Evolutionary conservation across 495 filamentous ascomycete species (phyloP).

Genomic region (Aspergillus taichungensis): DNA sequence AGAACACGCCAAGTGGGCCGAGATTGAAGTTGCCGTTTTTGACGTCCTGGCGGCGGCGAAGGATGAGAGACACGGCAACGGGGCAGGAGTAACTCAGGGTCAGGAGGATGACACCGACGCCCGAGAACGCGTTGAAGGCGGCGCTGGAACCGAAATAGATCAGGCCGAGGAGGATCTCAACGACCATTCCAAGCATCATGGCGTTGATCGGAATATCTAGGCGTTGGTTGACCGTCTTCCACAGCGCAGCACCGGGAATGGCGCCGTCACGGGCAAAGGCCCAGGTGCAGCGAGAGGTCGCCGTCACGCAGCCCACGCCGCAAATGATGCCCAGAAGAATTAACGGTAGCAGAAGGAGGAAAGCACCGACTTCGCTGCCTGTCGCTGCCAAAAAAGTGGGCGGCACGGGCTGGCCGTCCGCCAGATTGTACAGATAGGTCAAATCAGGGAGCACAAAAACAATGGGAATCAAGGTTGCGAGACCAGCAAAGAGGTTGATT

Average conservation of each 20-base stretch:
- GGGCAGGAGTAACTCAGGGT: conserved; percentile 46
- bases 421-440: conserved; percentile 44
- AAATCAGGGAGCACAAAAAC: conserved; percentile 50
- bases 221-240: conserved; percentile 37
- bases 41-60: conserved; percentile 32
- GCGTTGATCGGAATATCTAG: conserved; percentile 41
- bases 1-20: conserved; percentile 43
- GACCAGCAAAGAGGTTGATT: conserved; percentile 51
- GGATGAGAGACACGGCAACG: conserved; percentile 40
- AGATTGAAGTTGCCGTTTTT: conserved; percentile 43
- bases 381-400: conserved; percentile 10
- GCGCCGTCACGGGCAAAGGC: conserved; percentile 52
- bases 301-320: conserved; percentile 55
- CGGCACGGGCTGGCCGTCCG: conserved; percentile 34
- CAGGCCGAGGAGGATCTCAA: conserved; percentile 44
- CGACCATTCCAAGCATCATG: conserved; percentile 37
- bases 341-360: conserved; percentile 56
- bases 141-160: conserved; percentile 47
- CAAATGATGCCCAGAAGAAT: conserved; percentile 59
- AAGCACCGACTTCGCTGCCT: conserved; percentile 38
- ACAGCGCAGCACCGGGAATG: conserved; percentile 50
- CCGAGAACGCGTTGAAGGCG: conserved; percentile 51
- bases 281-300: conserved; percentile 56
- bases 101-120: conserved; percentile 47
- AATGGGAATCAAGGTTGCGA: conserved; percentile 50